These are phyloP conservation scores for Ciborinia camelliae DNA, from an alignment of 2,329 filamentous ascomycete genomes.

Conservation along the genomic window DNA sequence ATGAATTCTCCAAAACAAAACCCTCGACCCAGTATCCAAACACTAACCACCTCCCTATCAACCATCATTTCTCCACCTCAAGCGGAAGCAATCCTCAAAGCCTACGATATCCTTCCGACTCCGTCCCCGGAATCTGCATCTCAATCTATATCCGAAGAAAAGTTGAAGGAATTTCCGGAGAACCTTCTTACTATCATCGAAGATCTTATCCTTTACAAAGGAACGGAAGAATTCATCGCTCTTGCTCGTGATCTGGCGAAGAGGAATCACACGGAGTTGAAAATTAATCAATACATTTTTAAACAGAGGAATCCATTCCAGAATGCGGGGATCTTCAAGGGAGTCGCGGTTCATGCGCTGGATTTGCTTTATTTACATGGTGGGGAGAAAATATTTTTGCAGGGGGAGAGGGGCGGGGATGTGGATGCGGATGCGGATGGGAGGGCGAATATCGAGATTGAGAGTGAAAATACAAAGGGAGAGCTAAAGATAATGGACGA, in stretches of 20 bases:
- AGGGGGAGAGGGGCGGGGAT: too few relatives aligned
- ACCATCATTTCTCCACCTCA: neutral
- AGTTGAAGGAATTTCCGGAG: neutral
- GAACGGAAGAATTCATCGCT: neutral
- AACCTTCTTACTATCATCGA: neutral
- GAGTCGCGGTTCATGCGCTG: neutral
- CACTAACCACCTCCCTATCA: neutral
- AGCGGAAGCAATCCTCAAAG: neutral
- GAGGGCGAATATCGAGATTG: neutral
- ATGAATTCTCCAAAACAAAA: neutral
- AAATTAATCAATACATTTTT: slow-evolving; percentile 19
- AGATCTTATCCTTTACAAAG: slow-evolving; percentile 4
- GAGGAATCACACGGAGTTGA: neutral
- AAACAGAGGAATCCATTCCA: slow-evolving; percentile 14
- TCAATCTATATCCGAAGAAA: too few relatives aligned
- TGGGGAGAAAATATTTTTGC: slow-evolving; percentile 14
- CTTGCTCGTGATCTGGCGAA: too few relatives aligned
- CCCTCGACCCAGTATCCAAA: neutral
- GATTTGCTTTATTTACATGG: slow-evolving; percentile 23
- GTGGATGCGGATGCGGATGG: too few relatives aligned
- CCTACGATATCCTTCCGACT: neutral
- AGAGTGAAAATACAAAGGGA: neutral
- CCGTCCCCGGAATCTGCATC: too few relatives aligned
- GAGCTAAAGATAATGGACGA: neutral
- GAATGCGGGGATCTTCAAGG: neutral